Evolutionary conservation across 768 basidiomycete species (phyloP), one percentile per base, ranked within the genome.

Genomic region (Glaciozyma antarctica): DNA sequence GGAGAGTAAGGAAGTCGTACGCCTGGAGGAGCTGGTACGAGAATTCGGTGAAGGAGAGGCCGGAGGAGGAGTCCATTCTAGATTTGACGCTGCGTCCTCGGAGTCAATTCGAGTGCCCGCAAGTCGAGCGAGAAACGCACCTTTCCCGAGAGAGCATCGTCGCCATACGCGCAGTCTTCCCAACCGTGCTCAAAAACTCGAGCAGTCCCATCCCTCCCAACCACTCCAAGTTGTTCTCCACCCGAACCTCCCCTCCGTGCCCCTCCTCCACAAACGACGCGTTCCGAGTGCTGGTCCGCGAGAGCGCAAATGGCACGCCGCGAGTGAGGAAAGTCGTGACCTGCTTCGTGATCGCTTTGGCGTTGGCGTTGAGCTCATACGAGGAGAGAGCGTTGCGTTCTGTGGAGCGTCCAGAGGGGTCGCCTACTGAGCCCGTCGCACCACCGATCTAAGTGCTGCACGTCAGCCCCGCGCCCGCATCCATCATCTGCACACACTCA

Each of bases 41-140:
- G 78, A 99, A 98, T 75, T 99, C 95, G 24, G 93, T 91, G 79
- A 94, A 99, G n/a, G 93, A 95, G 66, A 98, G 86, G 53, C 94
- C 94, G 38, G 73, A 67, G 26, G 71, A 44, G 22, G 88, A 85
- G 9, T 80, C 78, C 61, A 97, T 80, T 32, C 94, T 86, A 34
- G 84, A 82, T 65, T 86, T 86, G 45, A 95, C 92, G 71, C 93
- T 95, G 61, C 66, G 13, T 21, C 47, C 21, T 48, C n/a, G 60
- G 17, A 41, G 26, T 44, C 19, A 28, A 24, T 55, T 19, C 22
- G 2, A 55, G 28, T 7, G 26, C 7, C 12, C 44, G 32, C 44
- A 30, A 4, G 58, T 49, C 41, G 5, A 10, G 43, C 2, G 24
- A 4, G 8, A 38, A 30, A 72, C 81, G 62, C 69, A 88, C 94